phyloP scores from a whole-genome alignment of 495 filamentous ascomycete genomes.

The Aspergillus egyptiacus region DNA sequence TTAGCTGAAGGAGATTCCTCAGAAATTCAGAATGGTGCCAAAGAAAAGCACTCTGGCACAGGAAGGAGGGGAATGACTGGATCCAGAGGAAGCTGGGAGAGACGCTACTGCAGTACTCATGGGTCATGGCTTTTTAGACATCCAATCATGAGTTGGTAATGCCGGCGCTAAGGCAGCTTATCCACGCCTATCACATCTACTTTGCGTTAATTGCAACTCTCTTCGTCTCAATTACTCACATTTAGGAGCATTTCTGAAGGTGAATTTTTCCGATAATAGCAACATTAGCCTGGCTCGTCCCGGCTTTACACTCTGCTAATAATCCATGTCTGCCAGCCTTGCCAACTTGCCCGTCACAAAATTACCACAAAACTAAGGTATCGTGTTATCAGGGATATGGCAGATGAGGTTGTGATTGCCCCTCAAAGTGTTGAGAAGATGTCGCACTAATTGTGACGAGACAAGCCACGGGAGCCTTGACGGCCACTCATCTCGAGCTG shows the following conservation, averaged over 20 bases:
- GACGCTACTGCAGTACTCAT: conserved; percentile 18
- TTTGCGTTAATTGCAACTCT: conserved; percentile 3
- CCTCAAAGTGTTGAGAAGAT: not conserved
- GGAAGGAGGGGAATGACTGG: conserved; percentile 3
- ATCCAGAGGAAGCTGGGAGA: conserved; percentile 4
- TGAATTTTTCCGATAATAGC: conserved; percentile 11
- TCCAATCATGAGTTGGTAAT: conserved; percentile 1
- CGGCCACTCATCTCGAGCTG: too few relatives aligned
- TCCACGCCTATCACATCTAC: conserved; percentile 5
- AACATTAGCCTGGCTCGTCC: not conserved
- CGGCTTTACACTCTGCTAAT: too few relatives aligned
- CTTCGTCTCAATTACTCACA: not conserved
- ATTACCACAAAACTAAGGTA: too few relatives aligned
- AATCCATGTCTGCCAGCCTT: too few relatives aligned
- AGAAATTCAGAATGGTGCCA: too few relatives aligned
- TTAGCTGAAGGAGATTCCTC: conserved; percentile 10
- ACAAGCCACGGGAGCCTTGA: too few relatives aligned
- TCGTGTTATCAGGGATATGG: too few relatives aligned
- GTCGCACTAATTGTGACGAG: conserved; percentile 4
- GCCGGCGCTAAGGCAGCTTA: conserved; percentile 14
- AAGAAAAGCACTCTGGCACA: too few relatives aligned
- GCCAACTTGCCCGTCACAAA: too few relatives aligned
- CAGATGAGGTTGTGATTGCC: conserved; percentile 1
- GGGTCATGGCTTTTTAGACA: not conserved
- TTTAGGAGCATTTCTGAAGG: not conserved